Evolutionary conservation across 805 yeast genomes (phyloP).

Genomic region (Metschnikowia anglica): DNA sequence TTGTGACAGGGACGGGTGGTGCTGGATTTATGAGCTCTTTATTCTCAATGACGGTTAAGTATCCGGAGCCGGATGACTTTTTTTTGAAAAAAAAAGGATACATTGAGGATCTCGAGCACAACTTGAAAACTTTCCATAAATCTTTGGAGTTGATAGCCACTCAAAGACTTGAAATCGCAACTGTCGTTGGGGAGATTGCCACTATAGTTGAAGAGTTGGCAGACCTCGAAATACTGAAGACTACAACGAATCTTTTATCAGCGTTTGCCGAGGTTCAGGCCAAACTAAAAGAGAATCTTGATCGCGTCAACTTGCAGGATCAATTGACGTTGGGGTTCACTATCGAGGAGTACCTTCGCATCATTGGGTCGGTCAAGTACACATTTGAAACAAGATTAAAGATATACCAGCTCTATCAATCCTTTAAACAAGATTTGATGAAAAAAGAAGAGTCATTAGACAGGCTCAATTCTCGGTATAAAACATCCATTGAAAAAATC

Average conservation of each 20-base stretch:
- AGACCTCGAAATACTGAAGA: slow-evolving; percentile 69
- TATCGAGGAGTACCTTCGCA: slow-evolving; percentile 80
- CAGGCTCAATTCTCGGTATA: slow-evolving; percentile 44
- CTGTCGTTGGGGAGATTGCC: slow-evolving; percentile 68
- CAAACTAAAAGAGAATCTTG: slow-evolving; percentile 69
- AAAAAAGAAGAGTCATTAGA: slow-evolving; percentile 48
- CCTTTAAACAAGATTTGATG: slow-evolving; percentile 43
- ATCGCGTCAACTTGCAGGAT: slow-evolving; percentile 79
- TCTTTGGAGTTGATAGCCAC: slow-evolving; percentile 71
- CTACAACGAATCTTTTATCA: slow-evolving; percentile 58
- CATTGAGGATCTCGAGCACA: slow-evolving; percentile 69
- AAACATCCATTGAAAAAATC: slow-evolving; percentile 61
- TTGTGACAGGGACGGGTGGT: slow-evolving; percentile 28
- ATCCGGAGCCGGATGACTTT: slow-evolving; percentile 75
- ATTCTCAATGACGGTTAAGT: slow-evolving; percentile 65
- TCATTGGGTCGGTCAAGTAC: slow-evolving; percentile 69
- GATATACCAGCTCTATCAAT: slow-evolving; percentile 41
- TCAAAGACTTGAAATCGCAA: slow-evolving; percentile 73
- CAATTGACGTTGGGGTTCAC: slow-evolving; percentile 83
- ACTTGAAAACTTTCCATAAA: slow-evolving; percentile 64
- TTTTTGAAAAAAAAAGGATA: slow-evolving; percentile 68
- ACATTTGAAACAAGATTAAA: slow-evolving; percentile 75
- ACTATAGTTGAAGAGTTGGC: slow-evolving; percentile 55
- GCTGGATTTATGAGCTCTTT: slow-evolving; percentile 70
- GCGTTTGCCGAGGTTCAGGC: slow-evolving; percentile 73